These are phyloP conservation scores for Beauveria australis DNA, from an alignment of 2,329 filamentous ascomycete species.

Conservation along the genomic window DNA sequence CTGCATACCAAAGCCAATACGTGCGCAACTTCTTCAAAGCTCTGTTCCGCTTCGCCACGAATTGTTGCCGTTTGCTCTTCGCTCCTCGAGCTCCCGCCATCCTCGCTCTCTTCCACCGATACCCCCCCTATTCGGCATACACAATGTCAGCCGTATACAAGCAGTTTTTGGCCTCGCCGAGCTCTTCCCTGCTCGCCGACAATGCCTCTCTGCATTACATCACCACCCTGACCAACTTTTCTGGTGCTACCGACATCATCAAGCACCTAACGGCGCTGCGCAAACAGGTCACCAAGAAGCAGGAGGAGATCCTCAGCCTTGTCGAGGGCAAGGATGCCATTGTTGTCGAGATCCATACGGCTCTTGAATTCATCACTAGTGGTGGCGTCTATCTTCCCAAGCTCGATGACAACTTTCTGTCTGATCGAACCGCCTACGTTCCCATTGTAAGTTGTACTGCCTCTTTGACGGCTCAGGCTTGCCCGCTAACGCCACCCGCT, in stretches of 20 bases:
- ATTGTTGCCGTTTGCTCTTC: neutral
- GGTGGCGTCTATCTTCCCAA: conserved; percentile 83
- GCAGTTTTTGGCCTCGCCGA: conserved; percentile 63
- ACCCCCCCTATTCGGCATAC: conserved; percentile 13
- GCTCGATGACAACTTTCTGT: conserved; percentile 88
- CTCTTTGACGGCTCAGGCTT: neutral
- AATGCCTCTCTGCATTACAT: conserved; percentile 77
- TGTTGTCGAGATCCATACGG: conserved; percentile 78
- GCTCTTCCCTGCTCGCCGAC: conserved; percentile 51
- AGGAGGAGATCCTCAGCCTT: conserved; percentile 64
- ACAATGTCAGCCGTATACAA: conserved; percentile 50
- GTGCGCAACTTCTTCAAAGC: neutral
- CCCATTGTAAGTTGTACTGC: conserved; percentile 60
- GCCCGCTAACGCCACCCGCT: neutral
- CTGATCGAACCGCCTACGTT: conserved; percentile 70
- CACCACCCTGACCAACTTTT: conserved; percentile 71
- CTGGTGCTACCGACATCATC: conserved; percentile 65
- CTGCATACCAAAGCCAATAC: neutral
- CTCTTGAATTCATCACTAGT: conserved; percentile 69
- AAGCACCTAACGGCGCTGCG: conserved; percentile 68
- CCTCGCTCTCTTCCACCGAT: neutral
- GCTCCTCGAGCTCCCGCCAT: neutral
- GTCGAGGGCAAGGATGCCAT: conserved; percentile 65
- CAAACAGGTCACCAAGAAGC: conserved; percentile 74
- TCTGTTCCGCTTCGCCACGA: neutral